Conservation (phyloP, 345 rosid species). For the Gossypium bickii region DNA sequence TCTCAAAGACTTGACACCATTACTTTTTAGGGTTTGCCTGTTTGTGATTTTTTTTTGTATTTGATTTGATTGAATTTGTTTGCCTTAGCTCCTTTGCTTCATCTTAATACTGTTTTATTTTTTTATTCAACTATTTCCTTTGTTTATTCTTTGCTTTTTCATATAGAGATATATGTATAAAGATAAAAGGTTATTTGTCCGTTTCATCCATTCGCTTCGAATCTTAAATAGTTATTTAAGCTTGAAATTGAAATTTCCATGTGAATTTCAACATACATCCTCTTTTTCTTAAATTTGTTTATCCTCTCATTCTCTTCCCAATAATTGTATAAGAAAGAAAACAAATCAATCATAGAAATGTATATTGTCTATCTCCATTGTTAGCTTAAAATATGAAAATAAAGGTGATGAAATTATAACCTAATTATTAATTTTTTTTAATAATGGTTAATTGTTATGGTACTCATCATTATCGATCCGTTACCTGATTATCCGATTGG, state of each 20-base stretch:
- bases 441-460: too few relatives aligned
- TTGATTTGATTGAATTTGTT: conserved; percentile 24
- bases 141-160: neutral
- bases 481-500: too few relatives aligned
- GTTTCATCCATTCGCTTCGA: too few relatives aligned
- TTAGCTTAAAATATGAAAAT: neutral
- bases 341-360: neutral
- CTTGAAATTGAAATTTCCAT: neutral
- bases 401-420: neutral
- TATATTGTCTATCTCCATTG: neutral
- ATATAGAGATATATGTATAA: neutral
- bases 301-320: neutral
- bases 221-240: too few relatives aligned
- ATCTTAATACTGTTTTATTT: neutral
- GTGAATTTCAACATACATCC: neutral
- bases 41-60: conserved; percentile 15
- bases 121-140: neutral
- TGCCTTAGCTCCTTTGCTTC: neutral
- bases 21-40: conserved; percentile 30
- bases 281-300: neutral
- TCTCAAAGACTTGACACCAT: conserved; percentile 46
- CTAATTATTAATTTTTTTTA: neutral
- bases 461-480: too few relatives aligned
- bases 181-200: too few relatives aligned
- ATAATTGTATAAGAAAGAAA: neutral